These are phyloP conservation scores for Plasmodium knowlesi DNA, from an alignment of 169 alveolate genomes.

Conservation along the genomic window DNA sequence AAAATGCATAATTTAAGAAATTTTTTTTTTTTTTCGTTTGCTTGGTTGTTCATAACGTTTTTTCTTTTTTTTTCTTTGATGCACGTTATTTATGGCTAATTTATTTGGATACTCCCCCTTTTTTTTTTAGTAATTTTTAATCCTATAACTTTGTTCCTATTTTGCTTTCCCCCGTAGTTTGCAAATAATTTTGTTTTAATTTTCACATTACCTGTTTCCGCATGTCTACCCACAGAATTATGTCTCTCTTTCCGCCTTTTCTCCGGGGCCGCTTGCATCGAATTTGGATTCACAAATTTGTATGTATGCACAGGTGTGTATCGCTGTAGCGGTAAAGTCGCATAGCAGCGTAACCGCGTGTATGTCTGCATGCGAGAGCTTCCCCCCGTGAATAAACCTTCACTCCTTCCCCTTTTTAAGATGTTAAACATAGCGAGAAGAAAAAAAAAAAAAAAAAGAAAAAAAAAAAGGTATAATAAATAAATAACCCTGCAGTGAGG, in stretches of 20 bases:
- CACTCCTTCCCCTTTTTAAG: neutral
- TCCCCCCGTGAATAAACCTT: neutral
- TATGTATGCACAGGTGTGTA: neutral
- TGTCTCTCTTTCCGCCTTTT: neutral
- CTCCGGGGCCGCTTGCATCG: neutral
- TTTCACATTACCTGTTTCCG: neutral
- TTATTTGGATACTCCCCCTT: neutral
- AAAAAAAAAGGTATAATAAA: neutral
- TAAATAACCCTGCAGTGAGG: neutral
- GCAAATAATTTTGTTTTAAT: conserved; percentile 1
- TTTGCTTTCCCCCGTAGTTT: neutral
- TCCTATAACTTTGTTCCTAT: neutral
- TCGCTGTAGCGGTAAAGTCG: neutral
- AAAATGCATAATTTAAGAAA: neutral
- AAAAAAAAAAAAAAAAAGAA: too few relatives aligned
- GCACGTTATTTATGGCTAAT: neutral
- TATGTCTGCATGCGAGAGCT: neutral
- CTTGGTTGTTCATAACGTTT: neutral
- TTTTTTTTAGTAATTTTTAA: neutral
- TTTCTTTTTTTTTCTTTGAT: neutral
- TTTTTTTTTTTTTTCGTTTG: neutral
- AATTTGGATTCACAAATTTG: neutral
- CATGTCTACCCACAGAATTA: neutral
- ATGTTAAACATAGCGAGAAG: neutral
- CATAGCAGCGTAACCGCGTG: neutral